Conservation (phyloP, 768 basidiomycete genomes). For the Termitomyces sp. region DNA sequence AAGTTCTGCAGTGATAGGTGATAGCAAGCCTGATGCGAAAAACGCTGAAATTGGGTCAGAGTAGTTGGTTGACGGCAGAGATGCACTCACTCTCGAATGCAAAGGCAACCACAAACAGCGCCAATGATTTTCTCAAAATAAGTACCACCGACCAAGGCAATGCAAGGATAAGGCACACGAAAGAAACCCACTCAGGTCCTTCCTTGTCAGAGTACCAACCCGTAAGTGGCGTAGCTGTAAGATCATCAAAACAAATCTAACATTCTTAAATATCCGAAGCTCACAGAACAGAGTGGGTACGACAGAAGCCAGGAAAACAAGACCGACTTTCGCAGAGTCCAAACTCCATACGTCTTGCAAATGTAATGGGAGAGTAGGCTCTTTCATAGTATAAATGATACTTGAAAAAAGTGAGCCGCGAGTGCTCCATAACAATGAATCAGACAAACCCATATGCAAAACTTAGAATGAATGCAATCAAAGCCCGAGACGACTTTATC, state of each 20-base stretch:
- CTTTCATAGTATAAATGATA: slow-evolving; percentile 42
- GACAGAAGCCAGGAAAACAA: slow-evolving; percentile 63
- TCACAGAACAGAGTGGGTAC: slow-evolving; percentile 62
- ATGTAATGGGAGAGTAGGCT: slow-evolving; percentile 55
- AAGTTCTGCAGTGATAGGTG: slow-evolving; percentile 64
- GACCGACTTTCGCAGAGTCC: slow-evolving; percentile 47
- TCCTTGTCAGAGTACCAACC: slow-evolving; percentile 53
- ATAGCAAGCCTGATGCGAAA: slow-evolving; percentile 52
- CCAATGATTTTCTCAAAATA: slow-evolving; percentile 38
- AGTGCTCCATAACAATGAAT: neutral
- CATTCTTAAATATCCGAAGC: slow-evolving; percentile 12
- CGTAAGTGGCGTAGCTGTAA: slow-evolving; percentile 50
- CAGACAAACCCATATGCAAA: slow-evolving; percentile 49
- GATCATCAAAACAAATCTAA: neutral
- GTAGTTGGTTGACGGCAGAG: neutral
- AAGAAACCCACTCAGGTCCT: slow-evolving; percentile 53
- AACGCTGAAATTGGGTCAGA: slow-evolving; percentile 38
- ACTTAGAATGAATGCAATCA: slow-evolving; percentile 37
- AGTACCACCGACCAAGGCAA: slow-evolving; percentile 63
- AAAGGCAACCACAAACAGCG: slow-evolving; percentile 43
- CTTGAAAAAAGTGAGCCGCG: slow-evolving; percentile 21
- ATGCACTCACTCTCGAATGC: slow-evolving; percentile 48
- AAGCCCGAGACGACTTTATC: slow-evolving; percentile 42
- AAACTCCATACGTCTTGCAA: slow-evolving; percentile 45
- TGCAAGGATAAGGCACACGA: slow-evolving; percentile 41